Base-by-base conservation (phyloP, 2,329 filamentous ascomycete genomes). In the Talaromyces sp. region DNA sequence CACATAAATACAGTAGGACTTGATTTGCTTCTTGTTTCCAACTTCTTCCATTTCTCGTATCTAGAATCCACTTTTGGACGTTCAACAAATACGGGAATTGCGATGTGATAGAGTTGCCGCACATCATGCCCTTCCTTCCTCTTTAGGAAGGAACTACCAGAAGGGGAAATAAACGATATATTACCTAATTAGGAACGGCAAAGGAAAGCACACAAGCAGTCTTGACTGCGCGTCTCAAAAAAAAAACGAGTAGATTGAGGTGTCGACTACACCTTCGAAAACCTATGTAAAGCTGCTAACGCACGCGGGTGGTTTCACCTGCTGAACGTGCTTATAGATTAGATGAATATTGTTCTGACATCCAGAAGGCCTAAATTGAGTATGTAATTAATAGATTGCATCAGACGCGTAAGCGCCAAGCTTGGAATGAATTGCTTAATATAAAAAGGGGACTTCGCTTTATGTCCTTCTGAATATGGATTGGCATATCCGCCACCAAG, bases 51-150 rank as follows among this genome's bases (percentile, higher is more conserved):
- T 49, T 47, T 24, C 27, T 24, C 45, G 19, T 14, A 24, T 14
- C 5, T 14, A 14, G 3, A 24, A 2, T 82, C 77, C 9, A 82
- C 6, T 50, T 16, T 31, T 14, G 3, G 9, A 13, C 11, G 16
- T 16, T 31, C 24, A 49, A 49, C 11, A 14, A 11, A 8, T 24
- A 31, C 27, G 10, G 10, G 11, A 11, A 22, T 22, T 24, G 22
- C 22, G 14, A 16, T 35, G 16, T 31, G 35, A 49, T 49, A 50
- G 35, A 35, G 31, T 49, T 60, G 57, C 19, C 16, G 16, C 3
- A 13, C 8, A 2, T 24, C n/a, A 47, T 52, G 14, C 24, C 22
- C 33, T 52, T 19, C 45, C 47, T 41, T 61, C 59, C 33, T 22
- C 2, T 33, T 22, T 22, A 9, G 59, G 59, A 52, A 61, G 24